A percentile compares a stretch with the other conserved stretches of the same genome.
phyloP scores from a whole-genome alignment of 2,329 filamentous ascomycete species.

The Xylariaceae sp. region DNA sequence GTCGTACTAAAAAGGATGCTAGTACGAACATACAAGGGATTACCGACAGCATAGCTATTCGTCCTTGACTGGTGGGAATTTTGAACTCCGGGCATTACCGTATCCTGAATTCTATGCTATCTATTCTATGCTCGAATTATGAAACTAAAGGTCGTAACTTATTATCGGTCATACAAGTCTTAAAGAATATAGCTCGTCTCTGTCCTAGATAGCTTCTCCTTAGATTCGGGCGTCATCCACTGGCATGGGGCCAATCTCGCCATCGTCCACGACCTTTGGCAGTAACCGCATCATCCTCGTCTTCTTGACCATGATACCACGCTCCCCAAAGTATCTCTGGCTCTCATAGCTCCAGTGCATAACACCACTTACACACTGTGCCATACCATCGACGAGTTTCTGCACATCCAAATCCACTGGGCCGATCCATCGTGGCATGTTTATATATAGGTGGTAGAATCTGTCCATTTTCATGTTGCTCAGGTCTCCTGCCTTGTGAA shows the following conservation, averaged over 20 bases:
- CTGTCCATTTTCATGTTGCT: conserved; percentile 6
- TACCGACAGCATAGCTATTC: too few species aligned
- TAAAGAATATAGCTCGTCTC: too few species aligned
- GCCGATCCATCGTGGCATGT: conserved; percentile 13
- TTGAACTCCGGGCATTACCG: too few species aligned
- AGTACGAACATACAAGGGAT: too few species aligned
- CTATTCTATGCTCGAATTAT: too few species aligned
- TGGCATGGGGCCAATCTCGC: conserved; percentile 15
- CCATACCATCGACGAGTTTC: conserved; percentile 18
- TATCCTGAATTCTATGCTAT: too few species aligned
- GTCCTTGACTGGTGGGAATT: too few species aligned
- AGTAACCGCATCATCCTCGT: conserved; percentile 9
- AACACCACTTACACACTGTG: conserved; percentile 21
- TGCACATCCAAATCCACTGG: conserved; percentile 17
- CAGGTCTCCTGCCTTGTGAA: conserved; percentile 12
- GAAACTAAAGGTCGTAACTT: too few species aligned
- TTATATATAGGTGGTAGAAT: conserved; percentile 15
- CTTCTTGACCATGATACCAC: conserved; percentile 13
- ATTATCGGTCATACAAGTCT: too few species aligned
- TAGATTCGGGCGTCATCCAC: conserved; percentile 3
- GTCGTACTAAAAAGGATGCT: too few species aligned
- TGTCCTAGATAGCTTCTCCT: too few species aligned
- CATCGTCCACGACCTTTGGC: conserved; percentile 7
- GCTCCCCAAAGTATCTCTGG: conserved; percentile 22
- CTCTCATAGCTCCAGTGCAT: conserved; percentile 26